These are phyloP conservation scores for Tetraselmis chui DNA, from an alignment of 139 green algal genomes.

Conservation along the genomic window DNA sequence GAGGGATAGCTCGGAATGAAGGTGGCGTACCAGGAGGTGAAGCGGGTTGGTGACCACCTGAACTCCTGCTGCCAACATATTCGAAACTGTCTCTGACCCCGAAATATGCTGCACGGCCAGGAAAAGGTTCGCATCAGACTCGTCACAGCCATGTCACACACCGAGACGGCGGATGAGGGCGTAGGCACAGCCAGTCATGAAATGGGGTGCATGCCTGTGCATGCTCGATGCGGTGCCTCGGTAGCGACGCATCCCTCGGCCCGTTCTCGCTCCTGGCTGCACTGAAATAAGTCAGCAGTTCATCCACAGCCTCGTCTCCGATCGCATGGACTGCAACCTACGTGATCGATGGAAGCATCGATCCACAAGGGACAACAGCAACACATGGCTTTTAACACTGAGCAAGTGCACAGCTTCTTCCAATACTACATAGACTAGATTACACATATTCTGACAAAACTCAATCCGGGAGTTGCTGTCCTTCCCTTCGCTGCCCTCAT, in stretches of 20 bases:
- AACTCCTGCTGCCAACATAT: conserved; percentile 16
- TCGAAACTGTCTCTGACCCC: not conserved
- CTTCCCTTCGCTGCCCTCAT: too few species aligned
- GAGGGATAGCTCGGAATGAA: too few species aligned
- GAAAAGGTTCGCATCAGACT: not conserved
- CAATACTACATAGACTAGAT: not conserved
- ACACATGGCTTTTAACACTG: too few species aligned
- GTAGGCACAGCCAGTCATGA: too few species aligned
- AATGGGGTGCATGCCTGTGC: conserved; percentile 1
- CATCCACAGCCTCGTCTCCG: conserved; percentile 62
- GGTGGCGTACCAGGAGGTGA: conserved; percentile 40
- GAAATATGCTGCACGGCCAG: conserved; percentile 45
- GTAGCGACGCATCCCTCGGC: not conserved
- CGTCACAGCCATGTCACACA: not conserved
- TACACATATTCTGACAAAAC: not conserved
- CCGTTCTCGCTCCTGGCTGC: not conserved
- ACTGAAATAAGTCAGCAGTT: conserved; percentile 37
- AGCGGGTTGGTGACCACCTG: conserved; percentile 54
- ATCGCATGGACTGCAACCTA: conserved; percentile 69
- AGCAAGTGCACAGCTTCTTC: not conserved
- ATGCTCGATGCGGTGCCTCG: conserved; percentile 36
- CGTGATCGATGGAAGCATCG: not conserved
- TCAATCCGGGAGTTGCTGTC: too few species aligned
- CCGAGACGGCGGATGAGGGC: too few species aligned
- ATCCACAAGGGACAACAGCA: not conserved